Evolutionary conservation across 2,329 filamentous ascomycete genomes (phyloP), one percentile per base, ranked within the genome.

Genomic region (Juglanconis oblonga): DNA sequence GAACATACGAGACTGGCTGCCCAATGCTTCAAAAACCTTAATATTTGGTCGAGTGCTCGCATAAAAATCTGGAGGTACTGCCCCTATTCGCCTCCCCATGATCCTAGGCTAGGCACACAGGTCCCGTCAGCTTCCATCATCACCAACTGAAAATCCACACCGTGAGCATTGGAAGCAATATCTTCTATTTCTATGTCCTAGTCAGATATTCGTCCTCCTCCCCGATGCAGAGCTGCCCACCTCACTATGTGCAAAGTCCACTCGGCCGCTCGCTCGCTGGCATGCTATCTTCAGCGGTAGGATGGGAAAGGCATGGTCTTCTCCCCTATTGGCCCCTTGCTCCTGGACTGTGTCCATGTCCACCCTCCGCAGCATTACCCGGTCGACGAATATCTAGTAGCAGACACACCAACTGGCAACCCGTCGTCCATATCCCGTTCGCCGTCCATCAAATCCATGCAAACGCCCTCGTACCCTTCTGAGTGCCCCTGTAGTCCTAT

Each of bases 121-220:
- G 17, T 24, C 24, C 24, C 2, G 24, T 24, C 24, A 24, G 24
- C 24, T 24, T 24, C 24, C 24, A 24, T 38, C 51, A 45, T 13
- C 29, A 35, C 31, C 32, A 49, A 36, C 10, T 38, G 9, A 55
- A 24, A 32, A 29, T n/a, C 24, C 33, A 52, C n/a, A 24, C 3
- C 11, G 29, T 35, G 24, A 14, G 38, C 10, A 44, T 29, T 48
- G 24, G 17, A 48, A 51, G 38, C 14, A 10, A 61, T 63, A 40
- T 58, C 61, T 55, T 58, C 61, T 61, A 61, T 58, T 42, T 61
- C 58, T 63, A 63, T 58, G 58, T 61, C 45, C 58, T 51, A 48
- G 40, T 48, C 35, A 49, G 31, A 42, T 49, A 51, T 55, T 55
- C 51, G 52, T 56, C 49, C 13, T 44, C 57, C 24, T n/a, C 40